phyloP scores from a whole-genome alignment of 306 rosid genomes.

The Dalbergia cochinchinensis region DNA sequence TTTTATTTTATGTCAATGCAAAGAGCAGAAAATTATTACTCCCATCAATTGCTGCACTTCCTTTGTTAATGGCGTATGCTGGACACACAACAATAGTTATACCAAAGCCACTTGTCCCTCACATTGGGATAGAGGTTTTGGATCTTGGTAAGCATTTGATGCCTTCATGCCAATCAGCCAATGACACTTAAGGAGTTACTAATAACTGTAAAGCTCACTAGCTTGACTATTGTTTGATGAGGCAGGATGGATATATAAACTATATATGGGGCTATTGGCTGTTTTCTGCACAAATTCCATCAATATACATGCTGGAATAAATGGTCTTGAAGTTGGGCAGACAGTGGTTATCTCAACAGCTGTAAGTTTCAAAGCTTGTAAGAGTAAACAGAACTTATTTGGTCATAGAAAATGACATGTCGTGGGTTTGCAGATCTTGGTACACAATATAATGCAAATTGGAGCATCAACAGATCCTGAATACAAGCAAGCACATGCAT shows the following conservation, averaged over 20 bases:
- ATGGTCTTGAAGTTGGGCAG: conserved; percentile 95
- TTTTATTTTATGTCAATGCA: conserved; percentile 46
- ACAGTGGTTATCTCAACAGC: conserved; percentile 85
- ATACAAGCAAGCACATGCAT: conserved; percentile 86
- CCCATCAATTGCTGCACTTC: conserved; percentile 95
- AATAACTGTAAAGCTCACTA: conserved; percentile 9
- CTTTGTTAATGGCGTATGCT: conserved; percentile 98
- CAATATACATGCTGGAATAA: conserved; percentile 92
- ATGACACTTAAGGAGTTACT: conserved; percentile 34
- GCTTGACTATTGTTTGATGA: conserved; percentile 17
- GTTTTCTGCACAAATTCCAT: conserved; percentile 98
- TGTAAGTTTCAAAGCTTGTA: conserved; percentile 58
- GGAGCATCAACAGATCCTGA: conserved; percentile 78
- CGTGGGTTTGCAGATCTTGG: conserved; percentile 68
- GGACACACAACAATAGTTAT: conserved; percentile 96
- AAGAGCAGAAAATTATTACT: conserved; percentile 86
- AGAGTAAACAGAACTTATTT: conserved; percentile 25
- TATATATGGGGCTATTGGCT: conserved; percentile 94
- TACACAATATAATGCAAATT: conserved; percentile 88
- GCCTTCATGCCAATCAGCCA: conserved; percentile 40
- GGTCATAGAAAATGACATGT: conserved; percentile 37
- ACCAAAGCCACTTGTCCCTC: conserved; percentile 90
- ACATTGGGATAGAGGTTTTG: conserved; percentile 74
- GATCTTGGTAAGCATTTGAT: conserved; percentile 78
- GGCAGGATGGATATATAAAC: conserved; percentile 91